These are phyloP conservation scores for Stachybotrys elegans DNA, from an alignment of 2,329 filamentous ascomycete genomes.

Conservation along the genomic window DNA sequence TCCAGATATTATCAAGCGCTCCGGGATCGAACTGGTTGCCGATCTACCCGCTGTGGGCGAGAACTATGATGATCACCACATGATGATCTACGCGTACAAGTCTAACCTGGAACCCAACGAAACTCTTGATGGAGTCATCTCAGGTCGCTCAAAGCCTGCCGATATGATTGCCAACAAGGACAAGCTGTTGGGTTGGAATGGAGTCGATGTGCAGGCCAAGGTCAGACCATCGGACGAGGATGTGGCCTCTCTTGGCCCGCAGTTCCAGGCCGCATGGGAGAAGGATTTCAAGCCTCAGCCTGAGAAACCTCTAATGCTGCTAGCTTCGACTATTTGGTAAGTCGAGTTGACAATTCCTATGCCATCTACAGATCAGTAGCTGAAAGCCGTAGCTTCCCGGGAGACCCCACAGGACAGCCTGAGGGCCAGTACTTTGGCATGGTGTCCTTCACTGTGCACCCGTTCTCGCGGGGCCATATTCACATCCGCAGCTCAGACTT, in stretches of 20 bases:
- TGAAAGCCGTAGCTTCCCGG: constrained; percentile 26
- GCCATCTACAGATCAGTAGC: accelerated
- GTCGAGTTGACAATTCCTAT: constrained; percentile 9
- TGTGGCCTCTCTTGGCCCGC: constrained; percentile 41
- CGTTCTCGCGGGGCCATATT: constrained; percentile 53
- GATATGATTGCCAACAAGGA: constrained; percentile 27
- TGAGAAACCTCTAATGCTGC: constrained; percentile 41
- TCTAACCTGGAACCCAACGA: constrained; percentile 16
- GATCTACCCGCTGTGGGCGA: constrained; percentile 45
- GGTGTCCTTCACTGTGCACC: constrained; percentile 38
- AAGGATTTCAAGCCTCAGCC: constrained; percentile 36
- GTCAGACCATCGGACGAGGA: constrained; percentile 47
- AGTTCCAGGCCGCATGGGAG: constrained; percentile 47
- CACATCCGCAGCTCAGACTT: constrained; percentile 48
- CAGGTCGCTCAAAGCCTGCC: constrained; percentile 38
- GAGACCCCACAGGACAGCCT: constrained; percentile 31
- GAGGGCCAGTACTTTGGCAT: constrained; percentile 46
- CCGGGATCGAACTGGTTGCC: constrained; percentile 37
- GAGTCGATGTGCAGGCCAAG: constrained; percentile 46
- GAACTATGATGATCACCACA: constrained; percentile 48
- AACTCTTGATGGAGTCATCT: constrained; percentile 41
- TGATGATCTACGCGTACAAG: constrained; percentile 44
- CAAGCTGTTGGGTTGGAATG: constrained; percentile 50
- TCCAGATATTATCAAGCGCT: constrained; percentile 36
- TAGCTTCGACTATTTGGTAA: too few species aligned